phyloP scores from a whole-genome alignment of 106 monocot genomes.

The Cymbidium sinense region DNA sequence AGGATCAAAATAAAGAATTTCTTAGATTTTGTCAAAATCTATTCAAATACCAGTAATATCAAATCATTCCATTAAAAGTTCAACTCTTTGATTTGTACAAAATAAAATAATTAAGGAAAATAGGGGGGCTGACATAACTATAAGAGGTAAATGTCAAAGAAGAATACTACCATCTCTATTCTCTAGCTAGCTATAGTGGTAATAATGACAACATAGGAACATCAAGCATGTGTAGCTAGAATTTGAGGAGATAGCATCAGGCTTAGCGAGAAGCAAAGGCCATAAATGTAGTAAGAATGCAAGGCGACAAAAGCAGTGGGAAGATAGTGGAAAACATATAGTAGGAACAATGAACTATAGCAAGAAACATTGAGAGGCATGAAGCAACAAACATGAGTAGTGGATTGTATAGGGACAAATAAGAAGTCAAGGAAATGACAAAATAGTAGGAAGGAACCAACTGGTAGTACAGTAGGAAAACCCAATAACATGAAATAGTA shows the following conservation, averaged over 20 bases:
- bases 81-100: too few species aligned
- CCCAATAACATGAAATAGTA: neutral
- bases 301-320: neutral
- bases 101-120: neutral
- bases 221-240: neutral
- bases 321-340: neutral
- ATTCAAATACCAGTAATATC: neutral
- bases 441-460: neutral
- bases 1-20: neutral
- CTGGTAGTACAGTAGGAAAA: neutral
- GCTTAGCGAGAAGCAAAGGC: neutral
- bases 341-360: neutral
- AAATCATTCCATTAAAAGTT: too few species aligned
- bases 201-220: too few species aligned
- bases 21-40: neutral
- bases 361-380: neutral
- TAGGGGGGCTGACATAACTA: neutral
- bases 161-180: neutral
- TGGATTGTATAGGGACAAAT: neutral
- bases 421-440: neutral
- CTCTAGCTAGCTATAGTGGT: too few species aligned
- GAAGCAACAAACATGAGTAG: neutral
- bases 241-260: neutral
- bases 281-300: neutral
- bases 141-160: neutral